Evolutionary conservation across 257 asterid genomes (phyloP).

Genomic region (Solanum chilense): DNA sequence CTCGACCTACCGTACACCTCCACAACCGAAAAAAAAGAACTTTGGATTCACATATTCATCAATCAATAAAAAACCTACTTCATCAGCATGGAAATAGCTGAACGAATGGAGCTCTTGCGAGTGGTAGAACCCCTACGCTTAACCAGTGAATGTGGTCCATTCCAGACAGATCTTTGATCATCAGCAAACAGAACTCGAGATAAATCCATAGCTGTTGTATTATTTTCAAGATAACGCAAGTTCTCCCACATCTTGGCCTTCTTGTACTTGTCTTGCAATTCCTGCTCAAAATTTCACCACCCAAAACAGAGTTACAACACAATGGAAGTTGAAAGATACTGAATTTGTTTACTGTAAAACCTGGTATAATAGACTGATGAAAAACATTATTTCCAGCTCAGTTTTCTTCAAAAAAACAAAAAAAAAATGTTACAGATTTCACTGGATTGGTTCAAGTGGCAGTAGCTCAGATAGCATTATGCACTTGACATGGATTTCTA

Average conservation of each 20-base stretch:
- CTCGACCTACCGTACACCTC: background rate
- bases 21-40: too few relatives aligned
- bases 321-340: background rate
- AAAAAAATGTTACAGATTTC: background rate
- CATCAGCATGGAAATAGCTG: slow-evolving; percentile 59
- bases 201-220: slow-evolving; percentile 55
- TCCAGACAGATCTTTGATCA: slow-evolving; percentile 54
- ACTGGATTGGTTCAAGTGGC: background rate
- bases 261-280: slow-evolving; percentile 36
- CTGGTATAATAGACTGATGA: background rate
- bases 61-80: slow-evolving; percentile 16
- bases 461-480: background rate
- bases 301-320: slow-evolving; percentile 2
- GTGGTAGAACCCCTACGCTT: slow-evolving; percentile 11
- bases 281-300: slow-evolving; percentile 25
- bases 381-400: background rate
- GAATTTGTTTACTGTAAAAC: background rate
- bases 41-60: background rate
- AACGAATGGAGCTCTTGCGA: slow-evolving; percentile 37
- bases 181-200: slow-evolving; percentile 54
- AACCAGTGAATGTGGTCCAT: slow-evolving; percentile 73
- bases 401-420: background rate
- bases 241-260: slow-evolving; percentile 87
- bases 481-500: background rate
- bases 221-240: slow-evolving; percentile 71